These are phyloP conservation scores for Apostasia ramifera DNA, from an alignment of 106 monocot species.

Conservation along the genomic window DNA sequence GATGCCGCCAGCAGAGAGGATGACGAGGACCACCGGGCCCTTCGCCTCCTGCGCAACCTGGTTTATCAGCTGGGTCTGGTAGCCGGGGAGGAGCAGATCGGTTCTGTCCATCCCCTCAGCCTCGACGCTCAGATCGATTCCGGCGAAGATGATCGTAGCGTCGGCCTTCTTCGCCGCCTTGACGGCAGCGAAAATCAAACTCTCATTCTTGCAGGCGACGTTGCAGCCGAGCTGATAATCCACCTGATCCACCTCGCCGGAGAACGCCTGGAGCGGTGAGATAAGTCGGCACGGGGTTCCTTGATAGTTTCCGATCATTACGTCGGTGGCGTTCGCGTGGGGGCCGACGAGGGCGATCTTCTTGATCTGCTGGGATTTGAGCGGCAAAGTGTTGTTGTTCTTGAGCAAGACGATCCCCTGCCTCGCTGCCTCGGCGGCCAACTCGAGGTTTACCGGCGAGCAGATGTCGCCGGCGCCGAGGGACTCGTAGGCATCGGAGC, in stretches of 20 bases:
- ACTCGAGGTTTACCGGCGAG: constrained; percentile 7
- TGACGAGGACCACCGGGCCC: constrained; percentile 17
- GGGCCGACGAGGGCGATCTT: constrained; percentile 18
- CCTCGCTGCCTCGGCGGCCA: constrained; percentile 21
- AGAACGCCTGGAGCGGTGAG: constrained; percentile 11
- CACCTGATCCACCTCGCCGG: background rate
- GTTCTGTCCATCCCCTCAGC: constrained; percentile 4
- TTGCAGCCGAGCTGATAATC: background rate
- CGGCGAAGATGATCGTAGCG: constrained; percentile 7
- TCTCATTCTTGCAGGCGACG: constrained; percentile 2
- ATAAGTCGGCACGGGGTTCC: constrained; percentile 18
- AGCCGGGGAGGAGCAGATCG: constrained; percentile 9
- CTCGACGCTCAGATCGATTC: constrained; percentile 2
- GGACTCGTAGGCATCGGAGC: constrained; percentile 2
- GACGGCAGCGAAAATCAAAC: background rate
- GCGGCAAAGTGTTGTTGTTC: constrained; percentile 9
- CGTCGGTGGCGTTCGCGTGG: constrained; percentile 16
- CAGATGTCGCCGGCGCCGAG: constrained; percentile 21
- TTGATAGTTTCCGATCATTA: constrained; percentile 28
- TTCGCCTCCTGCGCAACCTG: background rate
- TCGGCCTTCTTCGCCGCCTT: constrained; percentile 1
- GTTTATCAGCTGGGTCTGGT: constrained; percentile 6
- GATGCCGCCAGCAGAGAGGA: constrained; percentile 13
- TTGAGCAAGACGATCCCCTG: constrained; percentile 37
- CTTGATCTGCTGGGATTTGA: background rate